Evolutionary conservation across 139 green algal species (phyloP).

Genomic region (Mesotaenium endlicherianum): DNA sequence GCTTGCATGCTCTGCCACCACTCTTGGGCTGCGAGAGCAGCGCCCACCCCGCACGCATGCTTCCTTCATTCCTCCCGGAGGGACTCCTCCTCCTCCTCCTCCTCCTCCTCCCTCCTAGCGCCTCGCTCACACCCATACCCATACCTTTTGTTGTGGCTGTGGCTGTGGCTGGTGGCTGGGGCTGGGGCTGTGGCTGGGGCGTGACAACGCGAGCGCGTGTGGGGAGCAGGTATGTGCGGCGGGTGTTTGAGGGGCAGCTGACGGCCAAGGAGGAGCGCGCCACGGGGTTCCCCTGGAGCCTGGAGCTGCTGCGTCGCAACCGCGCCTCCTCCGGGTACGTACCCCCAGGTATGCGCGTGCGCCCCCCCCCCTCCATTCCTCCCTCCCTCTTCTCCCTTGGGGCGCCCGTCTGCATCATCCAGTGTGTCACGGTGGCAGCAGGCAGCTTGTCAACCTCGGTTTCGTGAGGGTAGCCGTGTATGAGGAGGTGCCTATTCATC

Average conservation of each 20-base stretch:
- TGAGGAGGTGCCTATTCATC: background rate
- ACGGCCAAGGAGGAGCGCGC: constrained; percentile 38
- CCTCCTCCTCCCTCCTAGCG: background rate
- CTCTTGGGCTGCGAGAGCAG: no score
- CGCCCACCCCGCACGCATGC: no score
- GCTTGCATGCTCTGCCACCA: no score
- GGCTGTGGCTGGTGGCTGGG: background rate
- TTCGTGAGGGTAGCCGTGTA: no score
- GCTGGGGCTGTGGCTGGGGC: background rate
- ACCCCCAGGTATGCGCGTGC: background rate
- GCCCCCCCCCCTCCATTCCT: background rate
- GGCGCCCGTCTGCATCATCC: background rate
- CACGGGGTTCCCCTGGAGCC: constrained; percentile 53
- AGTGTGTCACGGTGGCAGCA: background rate
- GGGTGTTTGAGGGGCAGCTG: constrained; percentile 25
- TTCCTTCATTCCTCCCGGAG: no score
- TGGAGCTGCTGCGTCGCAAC: constrained; percentile 10
- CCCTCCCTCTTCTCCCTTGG: background rate
- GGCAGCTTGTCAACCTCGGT: no score
- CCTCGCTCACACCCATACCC: background rate
- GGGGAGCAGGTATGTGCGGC: constrained; percentile 45
- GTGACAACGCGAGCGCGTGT: background rate
- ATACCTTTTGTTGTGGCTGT: background rate
- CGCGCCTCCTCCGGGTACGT: constrained; percentile 17
- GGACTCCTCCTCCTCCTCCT: background rate